Evolutionary conservation across 495 filamentous ascomycete species (phyloP), one percentile per base, ranked within the genome.

Genomic region (Penicillium tannophilum): DNA sequence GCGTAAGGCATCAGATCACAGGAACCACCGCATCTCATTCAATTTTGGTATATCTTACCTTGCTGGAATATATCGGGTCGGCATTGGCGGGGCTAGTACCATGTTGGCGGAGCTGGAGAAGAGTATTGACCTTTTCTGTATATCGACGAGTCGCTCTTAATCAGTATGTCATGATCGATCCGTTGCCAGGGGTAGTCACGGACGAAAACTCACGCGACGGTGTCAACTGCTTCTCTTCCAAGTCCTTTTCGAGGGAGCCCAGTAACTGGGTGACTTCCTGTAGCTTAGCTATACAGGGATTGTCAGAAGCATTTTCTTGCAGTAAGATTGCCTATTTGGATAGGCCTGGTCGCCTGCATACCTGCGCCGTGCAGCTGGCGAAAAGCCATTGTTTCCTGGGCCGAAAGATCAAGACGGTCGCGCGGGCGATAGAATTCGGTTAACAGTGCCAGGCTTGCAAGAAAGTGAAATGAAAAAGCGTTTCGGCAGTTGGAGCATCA

Each of bases 31-130:
- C 16, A 45, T 44, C 42, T 24, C 9, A 14, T 41, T 31, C 52
- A 41, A 46, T 36, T 14, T 44, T 17, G 20, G 19, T 50, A 45
- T 19, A 35, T 66, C 74, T 51, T 83, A 87, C 91, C 74, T 87
- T 77, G 65, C 84, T 84, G 10, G 87, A 88, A 71, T 93, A 97
- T 31, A 97, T 91, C 6, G 91, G 87, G 48, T 86, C 89, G 33
- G 91, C 86, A 72, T 88, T 78, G 52, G 75, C 76, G 9, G 87
- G 83, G 63, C 86, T 84, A 11, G 91, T 88, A 17, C 91, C 88
- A 66, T 89, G 85, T 55, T 93, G 78, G 67, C 95, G 95, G 36
- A 97, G 74, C 55, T 90, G 82, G 54, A 92, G 84, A 8, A 97
- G 83, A 12, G 74, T 79, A 70, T 79, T 67, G 2, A 75, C 83